Evolutionary conservation across 169 alveolate species (phyloP), one percentile per base, ranked within the genome.

Genomic region (Besnoitia besnoiti): DNA sequence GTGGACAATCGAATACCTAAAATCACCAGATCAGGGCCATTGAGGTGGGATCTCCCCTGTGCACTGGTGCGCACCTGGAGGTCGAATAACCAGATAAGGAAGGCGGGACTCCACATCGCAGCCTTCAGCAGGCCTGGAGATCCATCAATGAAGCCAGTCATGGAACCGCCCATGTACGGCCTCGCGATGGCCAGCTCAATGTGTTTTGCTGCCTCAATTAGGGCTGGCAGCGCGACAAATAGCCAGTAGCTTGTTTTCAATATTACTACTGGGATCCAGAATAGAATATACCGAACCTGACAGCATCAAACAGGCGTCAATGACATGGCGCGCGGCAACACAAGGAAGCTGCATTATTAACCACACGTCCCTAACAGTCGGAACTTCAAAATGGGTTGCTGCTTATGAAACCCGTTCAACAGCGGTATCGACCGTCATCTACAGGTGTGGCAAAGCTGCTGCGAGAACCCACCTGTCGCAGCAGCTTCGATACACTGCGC

Each of bases 81-180:
- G 59, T 90, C 94, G 35, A 90, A 90, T 33, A 90, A 87, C 94
- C 94, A 90, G 39, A 90, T 80, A 87, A 90, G 94, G 59, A 90
- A 82, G 19, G 90, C 94, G 49, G 94, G 94, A 4, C 62, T 19
- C 94, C 94, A 90, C 3, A 90, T 61, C 30, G 82, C 85, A 35
- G 85, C 87, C 44, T 82, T 85, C 7, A 90, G 76, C 19, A 90
- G n/a, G 0, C 61, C 77, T 12, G 90, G 90, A 21, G 79, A 61
- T 12, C 90, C 85, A 10, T 88, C 90, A 79, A 88, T 51, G 55
- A 82, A 44, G 79, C 44, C 90, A 35, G 85, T 73, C 62, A 77
- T 40, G 5, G 94, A 82, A 37, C 84, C 50, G 82, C 79, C 46
- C 79, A 39, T 35, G n/a, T 39, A 79, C 10, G 94, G 90, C 39